These are phyloP conservation scores for Suillus tomentosus DNA, from an alignment of 768 basidiomycete genomes.

Conservation along the genomic window DNA sequence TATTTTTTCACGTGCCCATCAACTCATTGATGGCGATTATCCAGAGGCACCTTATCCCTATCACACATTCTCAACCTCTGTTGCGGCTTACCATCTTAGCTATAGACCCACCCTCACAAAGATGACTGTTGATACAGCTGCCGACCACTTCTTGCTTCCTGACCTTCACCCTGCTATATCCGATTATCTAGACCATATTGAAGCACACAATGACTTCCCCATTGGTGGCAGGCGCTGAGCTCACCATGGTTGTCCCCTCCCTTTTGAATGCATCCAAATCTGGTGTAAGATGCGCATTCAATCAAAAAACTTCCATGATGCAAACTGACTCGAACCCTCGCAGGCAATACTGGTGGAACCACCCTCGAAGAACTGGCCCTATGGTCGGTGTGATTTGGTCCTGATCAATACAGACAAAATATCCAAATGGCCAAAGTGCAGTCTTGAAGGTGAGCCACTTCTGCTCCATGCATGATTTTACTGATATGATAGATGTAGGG, in stretches of 20 bases:
- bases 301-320: not conserved
- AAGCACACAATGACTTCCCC: not conserved
- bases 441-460: no score
- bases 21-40: not conserved
- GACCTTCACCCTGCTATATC: not conserved
- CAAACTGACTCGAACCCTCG: not conserved
- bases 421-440: no score
- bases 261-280: not conserved
- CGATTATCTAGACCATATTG: not conserved
- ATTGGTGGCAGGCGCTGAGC: not conserved
- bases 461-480: no score
- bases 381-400: no score
- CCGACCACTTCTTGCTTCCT: not conserved
- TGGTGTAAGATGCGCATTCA: not conserved
- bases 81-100: not conserved
- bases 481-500: constrained; percentile 15
- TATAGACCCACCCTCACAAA: not conserved
- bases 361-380: no score
- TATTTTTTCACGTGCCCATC: not conserved
- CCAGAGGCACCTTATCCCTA: not conserved
- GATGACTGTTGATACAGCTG: not conserved
- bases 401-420: no score
- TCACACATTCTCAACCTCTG: not conserved
- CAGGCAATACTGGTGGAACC: no score
- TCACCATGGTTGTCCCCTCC: not conserved